Evolutionary conservation across 1,284 basidiomycete species (phyloP).

Genomic region (Phylloboletellus chloephorus): DNA sequence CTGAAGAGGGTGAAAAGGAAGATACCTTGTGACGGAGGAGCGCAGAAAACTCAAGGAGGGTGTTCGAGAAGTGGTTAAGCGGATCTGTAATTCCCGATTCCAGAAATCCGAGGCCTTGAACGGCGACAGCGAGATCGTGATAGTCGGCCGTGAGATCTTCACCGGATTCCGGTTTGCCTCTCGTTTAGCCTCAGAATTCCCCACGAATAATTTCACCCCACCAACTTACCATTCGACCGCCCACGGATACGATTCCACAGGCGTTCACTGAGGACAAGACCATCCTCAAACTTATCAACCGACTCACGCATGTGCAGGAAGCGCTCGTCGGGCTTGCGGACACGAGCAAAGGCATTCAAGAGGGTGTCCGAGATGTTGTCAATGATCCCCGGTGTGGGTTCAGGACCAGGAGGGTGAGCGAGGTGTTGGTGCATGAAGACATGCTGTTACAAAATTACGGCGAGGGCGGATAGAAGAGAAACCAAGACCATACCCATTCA

Average conservation of each 20-base stretch:
- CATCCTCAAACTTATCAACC: conserved; percentile 95
- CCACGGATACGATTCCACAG: conserved; percentile 71
- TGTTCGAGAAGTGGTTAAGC: conserved; percentile 92
- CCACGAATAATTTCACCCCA: conserved; percentile 27
- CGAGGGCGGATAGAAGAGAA: conserved; percentile 6
- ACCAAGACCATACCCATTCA: conserved; percentile 76
- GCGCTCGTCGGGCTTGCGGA: conserved; percentile 94
- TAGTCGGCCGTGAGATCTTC: conserved; percentile 96
- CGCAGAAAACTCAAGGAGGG: conserved; percentile 87
- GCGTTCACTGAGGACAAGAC: conserved; percentile 75
- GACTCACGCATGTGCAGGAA: conserved; percentile 88
- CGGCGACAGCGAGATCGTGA: conserved; percentile 90
- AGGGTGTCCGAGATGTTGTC: conserved; percentile 95
- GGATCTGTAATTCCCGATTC: conserved; percentile 98
- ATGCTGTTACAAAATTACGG: conserved; percentile 47
- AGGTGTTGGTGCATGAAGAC: conserved; percentile 95
- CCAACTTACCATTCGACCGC: conserved; percentile 77
- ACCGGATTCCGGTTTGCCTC: conserved; percentile 69
- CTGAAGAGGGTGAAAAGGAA: neutral
- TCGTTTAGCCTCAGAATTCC: conserved; percentile 73
- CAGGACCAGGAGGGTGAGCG: conserved; percentile 80
- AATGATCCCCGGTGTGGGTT: conserved; percentile 75
- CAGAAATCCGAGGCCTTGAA: conserved; percentile 94
- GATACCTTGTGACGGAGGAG: conserved; percentile 73
- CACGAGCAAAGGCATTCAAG: conserved; percentile 90